Conservation (phyloP, 192 early-diverging fungal genomes). For the Umbelopsis vinacea region DNA sequence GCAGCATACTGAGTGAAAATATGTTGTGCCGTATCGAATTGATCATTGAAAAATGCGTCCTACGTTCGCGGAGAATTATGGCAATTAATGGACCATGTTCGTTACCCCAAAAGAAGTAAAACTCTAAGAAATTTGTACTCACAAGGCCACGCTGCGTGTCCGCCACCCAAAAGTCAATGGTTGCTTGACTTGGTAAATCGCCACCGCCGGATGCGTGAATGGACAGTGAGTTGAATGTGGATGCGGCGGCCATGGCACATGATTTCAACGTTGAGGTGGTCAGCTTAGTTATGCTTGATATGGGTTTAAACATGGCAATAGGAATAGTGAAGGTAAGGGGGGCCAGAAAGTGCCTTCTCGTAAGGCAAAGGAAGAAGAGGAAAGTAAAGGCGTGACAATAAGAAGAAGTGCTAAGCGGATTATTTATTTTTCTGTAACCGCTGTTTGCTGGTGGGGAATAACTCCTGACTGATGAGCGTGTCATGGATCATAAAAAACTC, state of each 20-base stretch:
- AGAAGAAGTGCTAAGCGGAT: neutral
- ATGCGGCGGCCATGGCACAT: conserved; percentile 12
- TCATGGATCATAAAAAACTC: conserved; percentile 5
- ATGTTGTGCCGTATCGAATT: conserved; percentile 36
- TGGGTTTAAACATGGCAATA: conserved; percentile 22
- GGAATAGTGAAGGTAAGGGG: neutral
- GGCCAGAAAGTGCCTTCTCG: neutral
- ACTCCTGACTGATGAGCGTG: conserved; percentile 12
- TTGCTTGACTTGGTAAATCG: conserved; percentile 4
- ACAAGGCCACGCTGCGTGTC: conserved; percentile 33
- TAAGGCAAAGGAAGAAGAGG: neutral
- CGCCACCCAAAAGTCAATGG: conserved; percentile 25
- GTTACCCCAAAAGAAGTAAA: neutral
- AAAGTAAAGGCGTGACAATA: conserved; percentile 5
- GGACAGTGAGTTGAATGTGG: conserved; percentile 10
- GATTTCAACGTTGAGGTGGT: conserved; percentile 24
- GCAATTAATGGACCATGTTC: neutral
- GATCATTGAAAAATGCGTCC: conserved; percentile 45
- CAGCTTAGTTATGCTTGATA: conserved; percentile 21
- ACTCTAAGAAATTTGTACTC: neutral
- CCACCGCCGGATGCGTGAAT: neutral
- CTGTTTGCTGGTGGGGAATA: neutral
- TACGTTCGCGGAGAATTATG: neutral
- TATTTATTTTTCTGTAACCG: neutral
- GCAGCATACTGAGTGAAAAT: conserved; percentile 34